A percentile compares a stretch with the other conserved stretches of the same genome.
Conservation (phyloP, 2,329 filamentous ascomycete genomes). For the Cryphonectria nitschkei region DNA sequence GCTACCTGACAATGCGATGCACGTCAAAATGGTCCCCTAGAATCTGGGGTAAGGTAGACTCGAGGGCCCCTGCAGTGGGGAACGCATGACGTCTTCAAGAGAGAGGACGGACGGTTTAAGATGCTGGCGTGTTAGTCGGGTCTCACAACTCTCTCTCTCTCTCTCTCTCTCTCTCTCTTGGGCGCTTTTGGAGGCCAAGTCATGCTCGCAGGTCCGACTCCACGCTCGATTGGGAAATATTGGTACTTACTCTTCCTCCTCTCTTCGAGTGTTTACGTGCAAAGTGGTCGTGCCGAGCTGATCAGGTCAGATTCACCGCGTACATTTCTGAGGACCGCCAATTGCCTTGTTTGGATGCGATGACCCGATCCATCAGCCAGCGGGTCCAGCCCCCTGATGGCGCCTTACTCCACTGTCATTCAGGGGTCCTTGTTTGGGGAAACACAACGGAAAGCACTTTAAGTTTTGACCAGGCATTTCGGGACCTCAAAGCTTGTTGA, state of each 20-base stretch:
- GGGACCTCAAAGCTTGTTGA: background rate
- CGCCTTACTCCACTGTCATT: background rate
- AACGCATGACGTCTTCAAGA: constrained; percentile 15
- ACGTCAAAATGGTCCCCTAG: constrained; percentile 21
- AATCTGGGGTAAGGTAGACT: constrained; percentile 20
- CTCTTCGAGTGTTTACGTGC: background rate
- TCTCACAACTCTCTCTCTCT: background rate
- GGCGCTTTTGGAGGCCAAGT: background rate
- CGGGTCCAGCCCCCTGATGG: background rate
- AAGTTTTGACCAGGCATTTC: background rate
- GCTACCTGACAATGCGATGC: constrained; percentile 4
- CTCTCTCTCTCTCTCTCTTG: no score
- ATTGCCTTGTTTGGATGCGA: background rate
- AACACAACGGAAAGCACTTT: background rate
- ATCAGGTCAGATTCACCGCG: background rate
- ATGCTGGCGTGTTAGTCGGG: background rate
- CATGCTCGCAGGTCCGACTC: background rate
- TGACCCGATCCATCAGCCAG: background rate
- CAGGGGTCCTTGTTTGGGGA: constrained; percentile 6
- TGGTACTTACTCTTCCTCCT: background rate
- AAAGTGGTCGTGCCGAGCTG: background rate
- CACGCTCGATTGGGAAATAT: background rate
- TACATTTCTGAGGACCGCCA: background rate
- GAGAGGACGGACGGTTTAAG: background rate
- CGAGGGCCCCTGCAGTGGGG: constrained; percentile 23